Base-by-base conservation (phyloP, 2,329 filamentous ascomycete species). In the Fusarium circinatum region DNA sequence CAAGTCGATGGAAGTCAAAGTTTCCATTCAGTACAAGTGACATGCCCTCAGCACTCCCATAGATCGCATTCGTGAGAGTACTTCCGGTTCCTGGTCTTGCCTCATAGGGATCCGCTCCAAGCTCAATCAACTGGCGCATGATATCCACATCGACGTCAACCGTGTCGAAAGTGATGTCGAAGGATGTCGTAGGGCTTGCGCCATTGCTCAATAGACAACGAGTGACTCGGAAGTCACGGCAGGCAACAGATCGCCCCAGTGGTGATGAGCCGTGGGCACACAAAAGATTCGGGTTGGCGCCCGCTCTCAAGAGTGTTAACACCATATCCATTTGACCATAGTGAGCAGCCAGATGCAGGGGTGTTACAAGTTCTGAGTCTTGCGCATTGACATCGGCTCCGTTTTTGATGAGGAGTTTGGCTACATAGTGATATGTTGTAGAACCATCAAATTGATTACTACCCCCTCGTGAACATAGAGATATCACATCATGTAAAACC, bases 1-100 rank as follows among this genome's bases (percentile, higher is more conserved):
- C 60, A 17, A 78, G 55, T 8, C 56, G 57, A 15, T 60, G 62
- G 48, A 71, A 77, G 68, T 78, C 76, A 36, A 77, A 67, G 22
- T 68, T 42, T 24, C 54, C 57, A 57, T 76, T 78, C 13, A 78
- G 42, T 17, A 52, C 62, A 20, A 56, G 66, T 3, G 52, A 34
- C 20, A 66, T 68, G 24, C 56, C 42, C 8, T 38, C 20, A 4
- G 32, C 6, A 12, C 51, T 20, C 39, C 26, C 55, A 6, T 17
- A 38, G 8, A 75, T 45, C 54, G 74, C 41, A 22, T 30, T 28
- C 20, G 62, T 49, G 9, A 72, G 30, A 11, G 70, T 49, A 14
- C 71, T 66, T 22, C 49, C 41, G 2, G 28, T 22, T 10, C 61
- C 54, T 2, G 62, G 30, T 11, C 22, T 15, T 9, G 32, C 18